Percentiles rank a stretch among this genome's conserved stretches.
Evolutionary conservation across 768 basidiomycete species (phyloP).

Genomic region (Leccinum fibrillosum): DNA sequence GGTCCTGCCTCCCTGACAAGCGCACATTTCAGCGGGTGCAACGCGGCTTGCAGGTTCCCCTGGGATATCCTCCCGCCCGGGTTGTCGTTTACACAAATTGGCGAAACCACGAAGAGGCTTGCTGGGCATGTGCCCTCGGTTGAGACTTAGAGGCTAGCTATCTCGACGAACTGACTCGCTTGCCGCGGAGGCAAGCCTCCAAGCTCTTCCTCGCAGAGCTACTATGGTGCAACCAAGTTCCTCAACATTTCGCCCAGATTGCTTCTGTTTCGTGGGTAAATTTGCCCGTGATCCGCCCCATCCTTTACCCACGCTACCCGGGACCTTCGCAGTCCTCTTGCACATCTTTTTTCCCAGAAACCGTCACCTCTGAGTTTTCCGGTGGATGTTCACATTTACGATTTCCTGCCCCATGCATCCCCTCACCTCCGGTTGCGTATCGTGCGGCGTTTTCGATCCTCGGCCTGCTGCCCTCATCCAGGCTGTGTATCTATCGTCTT

Average conservation of each 20-base stretch:
- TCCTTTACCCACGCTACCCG: neutral
- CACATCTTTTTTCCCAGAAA: neutral
- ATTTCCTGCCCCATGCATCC: neutral
- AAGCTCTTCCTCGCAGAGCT: neutral
- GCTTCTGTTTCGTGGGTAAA: neutral
- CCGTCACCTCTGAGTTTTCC: neutral
- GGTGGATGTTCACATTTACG: no score
- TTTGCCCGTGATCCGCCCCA: neutral
- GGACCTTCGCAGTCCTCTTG: neutral
- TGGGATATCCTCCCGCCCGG: neutral
- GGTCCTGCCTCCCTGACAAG: neutral
- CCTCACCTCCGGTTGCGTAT: neutral
- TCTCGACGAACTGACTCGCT: neutral
- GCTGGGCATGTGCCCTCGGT: neutral
- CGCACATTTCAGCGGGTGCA: neutral
- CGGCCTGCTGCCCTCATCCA: neutral
- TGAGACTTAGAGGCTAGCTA: neutral
- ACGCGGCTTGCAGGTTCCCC: neutral
- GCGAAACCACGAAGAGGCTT: neutral
- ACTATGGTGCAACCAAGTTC: neutral
- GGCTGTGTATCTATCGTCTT: neutral
- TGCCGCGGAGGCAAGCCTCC: neutral
- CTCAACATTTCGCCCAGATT: neutral
- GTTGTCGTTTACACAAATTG: neutral
- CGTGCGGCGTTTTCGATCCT: neutral